Evolutionary conservation across 2,329 filamentous ascomycete genomes (phyloP).

Genomic region (Davidsoniella australis): DNA sequence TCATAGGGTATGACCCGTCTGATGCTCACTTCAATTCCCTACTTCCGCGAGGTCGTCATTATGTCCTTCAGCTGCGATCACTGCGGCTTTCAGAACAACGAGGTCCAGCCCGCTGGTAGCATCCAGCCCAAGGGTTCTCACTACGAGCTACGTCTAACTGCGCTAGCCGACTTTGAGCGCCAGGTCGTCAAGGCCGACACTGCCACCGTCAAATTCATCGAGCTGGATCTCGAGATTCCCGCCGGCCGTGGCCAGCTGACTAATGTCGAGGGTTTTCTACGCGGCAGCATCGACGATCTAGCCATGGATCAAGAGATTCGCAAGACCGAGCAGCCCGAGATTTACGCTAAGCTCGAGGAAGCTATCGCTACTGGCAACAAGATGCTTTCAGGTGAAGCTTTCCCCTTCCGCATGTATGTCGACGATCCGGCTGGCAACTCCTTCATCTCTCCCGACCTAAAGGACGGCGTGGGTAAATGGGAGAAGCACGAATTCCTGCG

Average conservation of each 20-base stretch:
- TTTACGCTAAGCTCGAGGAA: conserved; percentile 59
- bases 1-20: conserved; percentile 64
- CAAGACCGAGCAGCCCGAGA: conserved; percentile 59
- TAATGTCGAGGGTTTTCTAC: conserved; percentile 79
- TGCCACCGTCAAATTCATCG: conserved; percentile 71
- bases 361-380: conserved; percentile 57
- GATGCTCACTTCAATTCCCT: conserved; percentile 82
- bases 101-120: conserved; percentile 80
- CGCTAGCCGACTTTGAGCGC: conserved; percentile 57
- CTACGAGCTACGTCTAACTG: conserved; percentile 66
- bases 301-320: conserved; percentile 67
- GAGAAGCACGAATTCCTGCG: conserved; percentile 69
- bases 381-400: conserved; percentile 60
- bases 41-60: conserved; percentile 92
- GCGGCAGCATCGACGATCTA: conserved; percentile 63
- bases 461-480: conserved; percentile 72
- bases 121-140: conserved; percentile 79
- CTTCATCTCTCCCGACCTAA: conserved; percentile 79
- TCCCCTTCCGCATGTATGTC: conserved; percentile 75
- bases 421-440: conserved; percentile 93
- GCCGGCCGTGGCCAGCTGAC: conserved; percentile 79
- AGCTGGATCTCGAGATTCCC: conserved; percentile 85
- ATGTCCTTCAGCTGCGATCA: conserved; percentile 92
- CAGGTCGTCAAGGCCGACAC: conserved; percentile 88
- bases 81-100: conserved; percentile 79